Conservation (phyloP, 1,139 yeast species). For the Blastobotrys raffinosifermentans region DNA sequence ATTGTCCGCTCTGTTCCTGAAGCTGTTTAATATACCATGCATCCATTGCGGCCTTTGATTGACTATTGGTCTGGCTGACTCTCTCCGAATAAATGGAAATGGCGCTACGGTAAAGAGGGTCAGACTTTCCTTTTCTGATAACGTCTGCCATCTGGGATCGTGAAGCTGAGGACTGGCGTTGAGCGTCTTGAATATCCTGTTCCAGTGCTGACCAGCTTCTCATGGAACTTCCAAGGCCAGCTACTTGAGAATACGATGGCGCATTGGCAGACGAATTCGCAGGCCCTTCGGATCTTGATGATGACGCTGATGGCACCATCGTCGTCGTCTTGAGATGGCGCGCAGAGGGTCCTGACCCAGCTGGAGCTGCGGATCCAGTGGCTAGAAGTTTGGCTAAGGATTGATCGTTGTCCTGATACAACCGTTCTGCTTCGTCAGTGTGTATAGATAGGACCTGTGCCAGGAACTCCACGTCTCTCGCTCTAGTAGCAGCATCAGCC, state of each 20-base stretch:
- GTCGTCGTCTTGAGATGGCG: slow-evolving; percentile 2
- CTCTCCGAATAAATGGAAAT: slow-evolving; percentile 24
- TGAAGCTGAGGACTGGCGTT: slow-evolving; percentile 1
- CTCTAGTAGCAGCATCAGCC: not conserved
- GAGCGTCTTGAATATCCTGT: not conserved
- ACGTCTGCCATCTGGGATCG: slow-evolving; percentile 13
- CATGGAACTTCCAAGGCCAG: not conserved
- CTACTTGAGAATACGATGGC: not conserved
- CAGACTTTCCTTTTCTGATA: slow-evolving; percentile 20
- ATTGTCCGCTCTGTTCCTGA: slow-evolving; percentile 15
- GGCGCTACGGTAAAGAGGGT: slow-evolving; percentile 25
- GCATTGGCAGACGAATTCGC: not conserved
- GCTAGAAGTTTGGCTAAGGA: slow-evolving; percentile 8
- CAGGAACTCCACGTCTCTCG: slow-evolving; percentile 11
- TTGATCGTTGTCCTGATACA: slow-evolving; percentile 9
- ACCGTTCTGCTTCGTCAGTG: slow-evolving; percentile 7
- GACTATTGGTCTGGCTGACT: slow-evolving; percentile 17
- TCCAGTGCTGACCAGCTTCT: not conserved
- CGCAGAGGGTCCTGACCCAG: not conserved
- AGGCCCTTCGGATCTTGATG: not conserved
- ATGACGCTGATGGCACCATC: not conserved
- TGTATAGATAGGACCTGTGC: slow-evolving; percentile 5
- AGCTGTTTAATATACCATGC: slow-evolving; percentile 13
- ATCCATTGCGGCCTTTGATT: slow-evolving; percentile 13
- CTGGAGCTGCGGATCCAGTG: not conserved